These are phyloP conservation scores for Gracilaria vermiculophylla DNA, from an alignment of 23 red algal genomes.

Conservation along the genomic window DNA sequence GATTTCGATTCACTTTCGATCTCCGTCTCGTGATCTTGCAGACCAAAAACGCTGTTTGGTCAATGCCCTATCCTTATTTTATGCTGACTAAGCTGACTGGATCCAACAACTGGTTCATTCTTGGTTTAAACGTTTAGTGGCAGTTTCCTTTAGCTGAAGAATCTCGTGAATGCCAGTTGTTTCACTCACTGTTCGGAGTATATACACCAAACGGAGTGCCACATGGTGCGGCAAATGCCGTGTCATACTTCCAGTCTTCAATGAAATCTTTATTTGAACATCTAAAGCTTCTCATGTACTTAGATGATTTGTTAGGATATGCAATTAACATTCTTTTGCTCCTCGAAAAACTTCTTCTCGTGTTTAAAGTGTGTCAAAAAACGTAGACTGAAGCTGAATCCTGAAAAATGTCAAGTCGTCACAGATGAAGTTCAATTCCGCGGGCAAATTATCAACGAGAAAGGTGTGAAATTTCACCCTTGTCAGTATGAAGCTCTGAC, in stretches of 20 bases:
- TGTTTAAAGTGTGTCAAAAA: slow-evolving; percentile 9
- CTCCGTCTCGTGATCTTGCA: background rate
- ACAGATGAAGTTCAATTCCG: slow-evolving; percentile 25
- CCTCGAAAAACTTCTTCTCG: background rate
- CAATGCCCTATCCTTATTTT: slow-evolving; percentile 22
- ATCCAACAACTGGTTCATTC: background rate
- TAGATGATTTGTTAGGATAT: slow-evolving; percentile 3
- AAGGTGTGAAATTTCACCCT: slow-evolving; percentile 36
- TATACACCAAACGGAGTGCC: slow-evolving; percentile 7
- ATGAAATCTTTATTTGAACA: slow-evolving; percentile 5
- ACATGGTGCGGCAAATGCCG: slow-evolving; percentile 5
- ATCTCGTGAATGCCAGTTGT: slow-evolving; percentile 36
- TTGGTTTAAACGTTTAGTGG: slow-evolving; percentile 46
- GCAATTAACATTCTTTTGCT: background rate
- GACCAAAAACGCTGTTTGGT: background rate
- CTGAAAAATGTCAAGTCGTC: slow-evolving; percentile 3
- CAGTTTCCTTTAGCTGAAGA: slow-evolving; percentile 49
- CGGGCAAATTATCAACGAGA: slow-evolving; percentile 9
- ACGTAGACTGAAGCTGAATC: slow-evolving; percentile 35
- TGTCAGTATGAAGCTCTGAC: slow-evolving; percentile 10
- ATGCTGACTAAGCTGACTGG: slow-evolving; percentile 26
- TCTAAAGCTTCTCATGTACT: slow-evolving; percentile 4
- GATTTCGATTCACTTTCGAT: slow-evolving; percentile 27
- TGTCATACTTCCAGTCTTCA: slow-evolving; percentile 5
- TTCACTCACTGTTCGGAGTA: slow-evolving; percentile 31